Evolutionary conservation across 2,329 filamentous ascomycete species (phyloP).

Genomic region (Annulohypoxylon truncatum): DNA sequence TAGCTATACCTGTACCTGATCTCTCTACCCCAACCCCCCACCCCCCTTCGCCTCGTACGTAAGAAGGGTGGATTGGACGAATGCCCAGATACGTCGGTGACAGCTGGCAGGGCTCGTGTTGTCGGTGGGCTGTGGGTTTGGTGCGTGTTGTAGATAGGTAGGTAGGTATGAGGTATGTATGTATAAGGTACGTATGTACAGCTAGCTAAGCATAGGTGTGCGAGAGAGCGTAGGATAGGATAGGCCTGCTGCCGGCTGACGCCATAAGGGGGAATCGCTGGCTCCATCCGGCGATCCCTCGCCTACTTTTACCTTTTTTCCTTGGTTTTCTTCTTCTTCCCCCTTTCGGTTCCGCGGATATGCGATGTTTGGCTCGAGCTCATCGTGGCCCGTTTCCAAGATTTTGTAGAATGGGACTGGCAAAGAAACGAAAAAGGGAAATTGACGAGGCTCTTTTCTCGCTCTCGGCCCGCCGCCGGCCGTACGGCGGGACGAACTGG

Average conservation of each 20-base stretch:
- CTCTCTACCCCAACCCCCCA: neutral
- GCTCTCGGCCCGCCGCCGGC: neutral
- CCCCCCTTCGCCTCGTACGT: constrained; percentile 24
- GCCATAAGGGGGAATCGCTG: constrained; percentile 11
- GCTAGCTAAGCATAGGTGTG: neutral
- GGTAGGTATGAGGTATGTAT: neutral
- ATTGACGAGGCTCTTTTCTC: neutral
- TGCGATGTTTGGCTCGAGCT: neutral
- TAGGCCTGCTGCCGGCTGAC: constrained; percentile 13
- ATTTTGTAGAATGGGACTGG: no score
- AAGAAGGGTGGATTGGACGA: constrained; percentile 1
- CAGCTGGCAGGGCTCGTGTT: constrained; percentile 24
- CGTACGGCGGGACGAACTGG: constrained; percentile 9
- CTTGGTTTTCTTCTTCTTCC: neutral
- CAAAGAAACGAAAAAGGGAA: no score
- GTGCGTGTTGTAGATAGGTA: neutral
- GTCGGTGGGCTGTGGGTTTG: neutral
- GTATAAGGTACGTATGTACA: neutral
- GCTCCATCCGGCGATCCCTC: constrained; percentile 11
- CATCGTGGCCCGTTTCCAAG: neutral
- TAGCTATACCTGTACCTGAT: no score
- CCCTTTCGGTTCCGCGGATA: neutral
- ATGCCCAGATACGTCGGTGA: constrained; percentile 21
- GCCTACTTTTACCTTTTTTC: neutral
- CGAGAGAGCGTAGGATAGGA: neutral